Evolutionary conservation across 2,329 filamentous ascomycete species (phyloP), one percentile per base, ranked within the genome.

Genomic region (Penicillium thymicola): DNA sequence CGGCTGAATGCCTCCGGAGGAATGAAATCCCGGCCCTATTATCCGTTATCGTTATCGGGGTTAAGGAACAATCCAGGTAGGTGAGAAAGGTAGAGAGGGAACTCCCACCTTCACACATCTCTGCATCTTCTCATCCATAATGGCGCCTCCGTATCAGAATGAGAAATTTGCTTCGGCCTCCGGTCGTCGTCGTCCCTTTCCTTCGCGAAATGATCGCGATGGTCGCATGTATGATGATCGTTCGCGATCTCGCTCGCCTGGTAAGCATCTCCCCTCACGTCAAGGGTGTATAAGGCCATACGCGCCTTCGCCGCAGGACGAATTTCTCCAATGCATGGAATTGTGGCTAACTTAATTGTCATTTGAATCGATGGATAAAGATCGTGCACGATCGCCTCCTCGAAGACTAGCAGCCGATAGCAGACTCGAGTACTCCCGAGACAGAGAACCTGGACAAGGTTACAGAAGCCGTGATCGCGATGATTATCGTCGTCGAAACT

Each of bases 211-310:
- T 47, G 72, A 77, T 54, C 68, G 71, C 51, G 75, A 78, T 49
- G 75, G 73, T 47, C 69, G 71, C 49, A 78, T 79, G 72, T 79
- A 79, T 62, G 77, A 79, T 62, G 78, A 80, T 58, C 71, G 67
- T 53, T 71, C 73, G 36, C 69, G 68, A 64, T 78, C 76, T 55
- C 72, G 71, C 54, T 75, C 75, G 55, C 76, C 75, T 69, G 73
- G 72, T 66, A 71, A 71, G 67, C 67, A 72, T 74, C 73, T 73
- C 77, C 73, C 72, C 74, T 65, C 76, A 79, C 72, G 75, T 70
- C 76, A 70, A 58, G 62, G 61, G 60, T 60, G 49, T 59, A 64
- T 61, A 44, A 58, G 37, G 50, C 62, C 10, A 66, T 67, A 59
- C 32, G 57, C 42, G 52, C 11, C 45, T 59, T 58, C 47, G 63